Percentiles rank a stretch among this genome's conserved stretches.
phyloP scores from a whole-genome alignment of 2,329 filamentous ascomycete species.

The Alternaria solani region DNA sequence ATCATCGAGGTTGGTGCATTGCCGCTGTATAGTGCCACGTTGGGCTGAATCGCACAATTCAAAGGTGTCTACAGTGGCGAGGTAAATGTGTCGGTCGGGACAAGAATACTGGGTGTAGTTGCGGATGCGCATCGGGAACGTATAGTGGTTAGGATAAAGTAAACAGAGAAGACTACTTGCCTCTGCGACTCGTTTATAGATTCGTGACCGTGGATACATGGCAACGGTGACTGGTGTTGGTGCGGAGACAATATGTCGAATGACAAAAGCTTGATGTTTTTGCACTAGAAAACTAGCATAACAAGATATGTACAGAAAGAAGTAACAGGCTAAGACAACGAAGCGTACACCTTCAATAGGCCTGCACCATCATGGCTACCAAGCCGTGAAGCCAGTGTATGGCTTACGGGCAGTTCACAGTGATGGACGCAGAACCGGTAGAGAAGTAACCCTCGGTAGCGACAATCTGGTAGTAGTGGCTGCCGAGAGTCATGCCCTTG shows the following conservation, averaged over 20 bases:
- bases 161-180: background rate
- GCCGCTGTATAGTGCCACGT: slow-evolving; percentile 7
- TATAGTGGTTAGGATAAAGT: background rate
- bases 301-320: slow-evolving; percentile 11
- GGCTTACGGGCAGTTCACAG: slow-evolving; percentile 49
- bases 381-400: background rate
- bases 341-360: background rate
- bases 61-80: slow-evolving; percentile 11
- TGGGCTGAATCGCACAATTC: slow-evolving; percentile 20
- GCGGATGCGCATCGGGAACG: slow-evolving; percentile 21
- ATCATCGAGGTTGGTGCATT: slow-evolving; percentile 12
- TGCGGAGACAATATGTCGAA: background rate
- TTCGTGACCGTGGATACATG: background rate
- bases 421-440: slow-evolving; percentile 59
- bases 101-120: slow-evolving; percentile 20
- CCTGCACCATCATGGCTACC: background rate
- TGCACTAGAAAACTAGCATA: slow-evolving; percentile 5
- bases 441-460: slow-evolving; percentile 57
- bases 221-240: background rate
- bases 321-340: background rate
- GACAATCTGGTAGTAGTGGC: slow-evolving; percentile 53
- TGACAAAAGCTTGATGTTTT: slow-evolving; percentile 11
- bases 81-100: slow-evolving; percentile 2
- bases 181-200: background rate
- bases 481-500: slow-evolving; percentile 42